Evolutionary conservation across 441 rosid genomes (phyloP).

Genomic region (Syzygium syzygioides): DNA sequence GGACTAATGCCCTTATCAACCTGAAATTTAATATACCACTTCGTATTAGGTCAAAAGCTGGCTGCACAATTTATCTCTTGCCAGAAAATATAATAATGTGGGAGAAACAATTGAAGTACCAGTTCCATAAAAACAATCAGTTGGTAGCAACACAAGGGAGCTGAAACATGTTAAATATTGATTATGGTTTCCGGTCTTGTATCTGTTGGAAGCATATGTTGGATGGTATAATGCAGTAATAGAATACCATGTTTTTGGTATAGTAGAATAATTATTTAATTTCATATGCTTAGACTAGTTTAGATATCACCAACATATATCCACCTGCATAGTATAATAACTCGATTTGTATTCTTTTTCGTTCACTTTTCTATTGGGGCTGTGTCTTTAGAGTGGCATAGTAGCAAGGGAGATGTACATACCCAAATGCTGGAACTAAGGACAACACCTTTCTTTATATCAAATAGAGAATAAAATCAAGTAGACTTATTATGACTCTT

Average conservation of each 20-base stretch:
- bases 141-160: background rate
- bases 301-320: background rate
- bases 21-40: conserved; percentile 24
- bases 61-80: background rate
- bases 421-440: background rate
- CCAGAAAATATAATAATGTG: background rate
- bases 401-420: background rate
- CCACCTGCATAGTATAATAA: background rate
- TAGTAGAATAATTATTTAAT: background rate
- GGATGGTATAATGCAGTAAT: background rate
- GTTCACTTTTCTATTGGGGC: background rate
- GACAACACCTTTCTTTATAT: background rate
- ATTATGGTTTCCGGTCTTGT: background rate
- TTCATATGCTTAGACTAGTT: background rate
- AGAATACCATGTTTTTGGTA: background rate
- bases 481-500: background rate
- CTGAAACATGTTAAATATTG: background rate
- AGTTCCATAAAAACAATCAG: background rate
- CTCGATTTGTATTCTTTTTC: background rate
- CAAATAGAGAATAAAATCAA: background rate
- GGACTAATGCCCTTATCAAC: conserved; percentile 80
- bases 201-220: background rate
- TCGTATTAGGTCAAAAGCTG: background rate
- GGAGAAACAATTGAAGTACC: background rate
- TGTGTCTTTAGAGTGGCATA: background rate